These are phyloP conservation scores for Chaetomium tenue DNA, from an alignment of 495 filamentous ascomycete species.

Conservation along the genomic window DNA sequence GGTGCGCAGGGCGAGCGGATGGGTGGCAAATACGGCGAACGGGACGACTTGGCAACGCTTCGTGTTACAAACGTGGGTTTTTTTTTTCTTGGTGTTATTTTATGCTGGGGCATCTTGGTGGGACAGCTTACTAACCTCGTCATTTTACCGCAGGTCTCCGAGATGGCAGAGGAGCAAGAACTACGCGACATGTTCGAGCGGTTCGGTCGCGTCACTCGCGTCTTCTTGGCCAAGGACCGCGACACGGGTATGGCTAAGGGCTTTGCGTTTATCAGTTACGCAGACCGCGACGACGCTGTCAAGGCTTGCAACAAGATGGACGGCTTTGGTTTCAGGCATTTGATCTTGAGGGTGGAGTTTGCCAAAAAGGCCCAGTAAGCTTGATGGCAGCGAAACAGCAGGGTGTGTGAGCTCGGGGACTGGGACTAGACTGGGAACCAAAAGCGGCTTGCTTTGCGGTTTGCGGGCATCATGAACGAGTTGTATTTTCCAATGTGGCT, in stretches of 20 bases:
- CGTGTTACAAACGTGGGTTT: conserved; percentile 91
- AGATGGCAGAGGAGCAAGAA: conserved; percentile 93
- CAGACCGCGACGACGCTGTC: conserved; percentile 81
- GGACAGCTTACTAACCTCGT: conserved; percentile 17
- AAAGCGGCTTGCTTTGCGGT: conserved; percentile 1
- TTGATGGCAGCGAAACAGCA: neutral
- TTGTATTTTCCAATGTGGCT: neutral
- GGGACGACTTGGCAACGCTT: conserved; percentile 93
- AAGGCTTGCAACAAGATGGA: conserved; percentile 97
- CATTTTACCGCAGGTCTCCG: conserved; percentile 65
- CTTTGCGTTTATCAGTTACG: conserved; percentile 96
- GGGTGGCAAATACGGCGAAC: conserved; percentile 85
- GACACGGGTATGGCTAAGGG: conserved; percentile 94
- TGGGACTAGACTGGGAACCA: conserved; percentile 12
- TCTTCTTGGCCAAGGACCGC: conserved; percentile 95
- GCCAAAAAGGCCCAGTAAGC: conserved; percentile 67
- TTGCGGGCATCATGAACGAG: neutral
- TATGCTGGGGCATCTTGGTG: conserved; percentile 12
- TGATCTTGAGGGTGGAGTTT: conserved; percentile 89
- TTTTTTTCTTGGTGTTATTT: conserved; percentile 41
- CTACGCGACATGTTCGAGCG: conserved; percentile 96
- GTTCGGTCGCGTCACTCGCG: conserved; percentile 92
- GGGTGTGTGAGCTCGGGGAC: neutral
- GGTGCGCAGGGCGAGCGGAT: conserved; percentile 75
- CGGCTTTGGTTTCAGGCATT: conserved; percentile 88